Evolutionary conservation across 495 filamentous ascomycete species (phyloP), one percentile per base, ranked within the genome.

Genomic region (Penicillium ucsense): DNA sequence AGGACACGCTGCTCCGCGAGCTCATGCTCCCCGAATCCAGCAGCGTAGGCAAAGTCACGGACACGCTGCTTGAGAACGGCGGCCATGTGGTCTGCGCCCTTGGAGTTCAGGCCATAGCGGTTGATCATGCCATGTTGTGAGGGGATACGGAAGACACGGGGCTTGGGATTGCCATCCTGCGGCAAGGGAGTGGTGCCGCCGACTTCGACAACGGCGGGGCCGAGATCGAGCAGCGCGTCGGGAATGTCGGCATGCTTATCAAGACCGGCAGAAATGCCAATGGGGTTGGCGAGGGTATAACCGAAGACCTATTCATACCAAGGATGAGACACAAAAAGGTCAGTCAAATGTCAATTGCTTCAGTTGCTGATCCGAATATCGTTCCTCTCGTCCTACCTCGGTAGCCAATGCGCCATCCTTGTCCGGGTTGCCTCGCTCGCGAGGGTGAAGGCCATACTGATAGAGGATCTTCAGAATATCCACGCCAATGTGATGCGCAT

Each of bases 211-310:
- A 95, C 76, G 4, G 77, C 79, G 4, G 88, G 81, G 12, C 91
- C 91, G 5, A 94, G 73, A 3, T 80, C 84, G 48, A 95, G 84
- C 8, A 97, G 76, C 3, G 83, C 73, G 50, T 89, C 83, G 4
- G 88, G 86, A 45, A 95, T 83, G 11, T 94, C 86, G 37, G 81
- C 94, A 60, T 94, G 77, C 68, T 98, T 97, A 71, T 98, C 92
- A 10, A 98, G 78, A 33, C 92, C 92, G 6, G 87, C 94, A 5
- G 89, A 94, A 41, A 89, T 95, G 40, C 82, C 94, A 49, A 97
- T 81, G 0, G 92, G 92, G 62, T 94, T 95, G 46, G 75, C 69
- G 31, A 98, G 73, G 8, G 65, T 76, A 44, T 85, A 78, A 10
- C 87, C 89, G 60, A 94, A 97, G 12, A 98, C 79, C 64, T 79